Base-by-base conservation (phyloP, 106 monocot species). In the Allium cepa region DNA sequence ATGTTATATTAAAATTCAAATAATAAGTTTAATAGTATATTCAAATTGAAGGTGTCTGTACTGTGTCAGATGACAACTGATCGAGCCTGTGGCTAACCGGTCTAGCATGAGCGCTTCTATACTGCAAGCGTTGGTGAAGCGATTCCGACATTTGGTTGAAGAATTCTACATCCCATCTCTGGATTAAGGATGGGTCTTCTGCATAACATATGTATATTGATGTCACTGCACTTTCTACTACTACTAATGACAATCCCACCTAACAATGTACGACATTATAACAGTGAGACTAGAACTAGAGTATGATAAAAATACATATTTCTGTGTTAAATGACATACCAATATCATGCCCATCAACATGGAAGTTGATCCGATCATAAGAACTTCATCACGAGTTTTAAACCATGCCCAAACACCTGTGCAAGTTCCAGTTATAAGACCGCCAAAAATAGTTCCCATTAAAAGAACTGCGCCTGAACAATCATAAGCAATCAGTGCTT, bases 401-500 rank as follows among this genome's bases (percentile, higher is more conserved):
- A 56, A 85, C 86, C 90, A 93, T 50, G 87, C 62, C 86, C 93
- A 99, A 58, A 87, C 72, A 49, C 85, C 92, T 8, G 90, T 75
- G 72, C 90, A 86, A 14, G 93, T 99, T 71, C 99, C 99, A 57
- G 99, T 81, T 48, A 99, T 72, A 3, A 99, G 79, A 4, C 99
- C 99, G 56, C 93, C 92, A 61, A 93, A 75, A 73, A 99, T 87
- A 71, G 59, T 85, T 56, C 84, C 80, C 99, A 99, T 99, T 56
- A 99, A 65, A 22, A 99, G 84, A 68, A 99, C 90, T 46, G 97
- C 92, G 49, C 97, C 97, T 17, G 97, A 93, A 71, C 97, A 99
- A 75, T 99, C 97, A 79, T 99, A 99, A 10, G 97, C 97, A 62
- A 99, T 74, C 72, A 99, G 84, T 58, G 97, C 79, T 81, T 99